These are phyloP conservation scores for Fusarium anguioides DNA, from an alignment of 2,329 filamentous ascomycete species.

Conservation along the genomic window DNA sequence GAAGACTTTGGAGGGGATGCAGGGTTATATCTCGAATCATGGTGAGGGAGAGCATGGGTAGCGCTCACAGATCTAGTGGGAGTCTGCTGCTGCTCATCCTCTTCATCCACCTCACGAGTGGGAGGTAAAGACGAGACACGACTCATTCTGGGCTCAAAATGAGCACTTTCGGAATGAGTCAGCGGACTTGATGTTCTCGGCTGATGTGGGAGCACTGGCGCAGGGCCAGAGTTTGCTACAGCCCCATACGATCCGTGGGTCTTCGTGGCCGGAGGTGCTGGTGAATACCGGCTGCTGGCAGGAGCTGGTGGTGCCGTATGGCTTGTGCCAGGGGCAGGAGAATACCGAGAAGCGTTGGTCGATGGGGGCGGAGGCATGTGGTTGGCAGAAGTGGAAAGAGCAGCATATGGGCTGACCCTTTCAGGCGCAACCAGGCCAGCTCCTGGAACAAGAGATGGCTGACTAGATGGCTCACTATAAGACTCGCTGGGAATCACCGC, in stretches of 20 bases:
- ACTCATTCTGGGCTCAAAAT: constrained; percentile 65
- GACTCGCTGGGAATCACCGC: constrained; percentile 21
- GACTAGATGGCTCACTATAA: constrained; percentile 16
- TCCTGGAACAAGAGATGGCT: constrained; percentile 29
- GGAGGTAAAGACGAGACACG: constrained; percentile 69
- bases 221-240: constrained; percentile 51
- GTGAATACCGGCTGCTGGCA: constrained; percentile 64
- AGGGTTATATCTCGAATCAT: constrained; percentile 55
- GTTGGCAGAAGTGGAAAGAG: constrained; percentile 53
- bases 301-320: constrained; percentile 53
- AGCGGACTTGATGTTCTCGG: constrained; percentile 74
- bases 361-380: constrained; percentile 48
- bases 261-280: constrained; percentile 56
- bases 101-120: constrained; percentile 72
- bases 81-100: constrained; percentile 53
- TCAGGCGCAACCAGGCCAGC: constrained; percentile 64
- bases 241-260: constrained; percentile 56
- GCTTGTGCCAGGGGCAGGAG: constrained; percentile 60
- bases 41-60: constrained; percentile 40
- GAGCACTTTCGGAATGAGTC: constrained; percentile 71
- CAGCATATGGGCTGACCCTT: constrained; percentile 64
- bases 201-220: constrained; percentile 65
- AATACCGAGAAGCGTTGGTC: constrained; percentile 65
- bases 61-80: constrained; percentile 44
- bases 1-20: constrained; percentile 46